These are phyloP conservation scores for Cadophora gregata DNA, from an alignment of 2,329 filamentous ascomycete genomes.

Conservation along the genomic window DNA sequence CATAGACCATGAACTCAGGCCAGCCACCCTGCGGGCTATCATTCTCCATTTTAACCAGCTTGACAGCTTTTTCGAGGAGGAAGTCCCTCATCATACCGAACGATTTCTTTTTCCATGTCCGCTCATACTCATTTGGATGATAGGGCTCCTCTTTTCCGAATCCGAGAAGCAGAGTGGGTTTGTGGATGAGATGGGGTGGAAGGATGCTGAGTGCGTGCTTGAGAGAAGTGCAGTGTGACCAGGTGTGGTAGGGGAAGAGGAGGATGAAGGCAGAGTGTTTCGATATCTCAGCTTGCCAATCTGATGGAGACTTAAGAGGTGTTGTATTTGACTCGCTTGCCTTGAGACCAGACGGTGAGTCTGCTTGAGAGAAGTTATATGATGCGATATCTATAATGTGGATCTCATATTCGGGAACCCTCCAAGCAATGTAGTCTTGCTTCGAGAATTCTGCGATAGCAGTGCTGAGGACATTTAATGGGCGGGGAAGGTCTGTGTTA, in stretches of 20 bases:
- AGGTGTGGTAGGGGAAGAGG: conserved; percentile 21
- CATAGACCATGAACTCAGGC: conserved; percentile 17
- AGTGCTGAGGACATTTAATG: conserved; percentile 16
- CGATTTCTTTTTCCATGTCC: conserved; percentile 18
- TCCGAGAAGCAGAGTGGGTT: conserved; percentile 18
- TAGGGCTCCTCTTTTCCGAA: conserved; percentile 20
- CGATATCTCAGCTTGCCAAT: conserved; percentile 11
- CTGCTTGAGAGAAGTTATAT: conserved; percentile 1
- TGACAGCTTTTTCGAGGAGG: neutral
- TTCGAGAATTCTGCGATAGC: conserved; percentile 11
- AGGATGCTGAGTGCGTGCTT: conserved; percentile 6
- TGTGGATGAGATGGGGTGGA: neutral
- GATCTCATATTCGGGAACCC: neutral
- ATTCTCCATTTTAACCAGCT: neutral
- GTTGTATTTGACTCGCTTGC: neutral
- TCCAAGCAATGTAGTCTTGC: neutral
- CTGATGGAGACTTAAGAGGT: neutral
- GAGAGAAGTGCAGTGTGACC: conserved; percentile 11
- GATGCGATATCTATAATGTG: conserved; percentile 14
- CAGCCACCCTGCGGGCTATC: neutral
- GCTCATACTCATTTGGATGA: neutral
- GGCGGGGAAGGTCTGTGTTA: conserved; percentile 16
- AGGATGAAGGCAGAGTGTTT: conserved; percentile 14
- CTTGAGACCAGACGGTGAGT: neutral
- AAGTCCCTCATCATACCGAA: conserved; percentile 21